These are phyloP conservation scores for Trifolium subterraneum DNA, from an alignment of 306 rosid species.

Conservation along the genomic window DNA sequence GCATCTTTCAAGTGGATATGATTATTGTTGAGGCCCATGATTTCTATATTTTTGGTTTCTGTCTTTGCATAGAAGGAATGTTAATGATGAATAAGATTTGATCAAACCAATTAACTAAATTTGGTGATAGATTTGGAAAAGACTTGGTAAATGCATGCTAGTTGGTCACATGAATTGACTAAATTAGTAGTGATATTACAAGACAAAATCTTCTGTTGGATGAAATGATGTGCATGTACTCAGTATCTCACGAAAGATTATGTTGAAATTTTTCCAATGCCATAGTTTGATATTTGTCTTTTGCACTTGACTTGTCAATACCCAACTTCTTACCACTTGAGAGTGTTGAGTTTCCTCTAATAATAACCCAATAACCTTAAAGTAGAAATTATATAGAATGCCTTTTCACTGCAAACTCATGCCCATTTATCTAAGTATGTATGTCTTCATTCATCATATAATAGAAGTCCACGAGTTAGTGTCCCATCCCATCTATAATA, in stretches of 20 bases:
- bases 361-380: constrained; percentile 21
- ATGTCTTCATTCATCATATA: constrained; percentile 12
- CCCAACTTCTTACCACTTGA: neutral
- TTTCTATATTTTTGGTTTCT: neutral
- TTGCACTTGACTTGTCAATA: constrained; percentile 21
- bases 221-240: constrained; percentile 20
- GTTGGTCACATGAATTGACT: constrained; percentile 24
- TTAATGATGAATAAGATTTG: constrained; percentile 10
- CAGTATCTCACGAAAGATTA: neutral
- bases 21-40: constrained; percentile 20
- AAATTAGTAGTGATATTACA: neutral
- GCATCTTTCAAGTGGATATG: constrained; percentile 35
- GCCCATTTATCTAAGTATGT: constrained; percentile 2
- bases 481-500: constrained; percentile 35
- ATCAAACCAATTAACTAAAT: constrained; percentile 13
- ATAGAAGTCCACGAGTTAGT: constrained; percentile 15
- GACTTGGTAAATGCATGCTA: constrained; percentile 14
- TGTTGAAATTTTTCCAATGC: neutral
- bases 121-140: constrained; percentile 20
- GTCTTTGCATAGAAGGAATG: constrained; percentile 10
- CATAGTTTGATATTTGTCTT: constrained; percentile 28
- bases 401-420: constrained; percentile 3
- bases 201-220: constrained; percentile 1
- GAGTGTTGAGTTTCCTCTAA: constrained; percentile 17
- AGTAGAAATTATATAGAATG: constrained; percentile 19